These are phyloP conservation scores for Trichosporon sp. DNA, from an alignment of 1,284 basidiomycete genomes.

Conservation along the genomic window DNA sequence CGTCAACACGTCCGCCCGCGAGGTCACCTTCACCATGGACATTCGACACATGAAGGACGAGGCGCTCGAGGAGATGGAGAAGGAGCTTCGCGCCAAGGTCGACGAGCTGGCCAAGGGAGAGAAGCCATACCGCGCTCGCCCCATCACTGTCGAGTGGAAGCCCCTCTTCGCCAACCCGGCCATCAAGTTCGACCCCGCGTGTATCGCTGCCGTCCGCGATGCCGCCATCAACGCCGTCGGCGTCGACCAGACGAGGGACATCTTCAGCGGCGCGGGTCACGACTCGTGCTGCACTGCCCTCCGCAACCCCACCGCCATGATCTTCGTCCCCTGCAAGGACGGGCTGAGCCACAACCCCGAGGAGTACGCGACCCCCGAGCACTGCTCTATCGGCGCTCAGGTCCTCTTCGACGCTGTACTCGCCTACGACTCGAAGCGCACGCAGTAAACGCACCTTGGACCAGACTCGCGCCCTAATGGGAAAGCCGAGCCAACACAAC, in stretches of 20 bases:
- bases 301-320: constrained; percentile 29
- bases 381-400: constrained; percentile 18
- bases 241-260: constrained; percentile 9
- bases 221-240: constrained; percentile 7
- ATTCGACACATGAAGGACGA: constrained; percentile 22
- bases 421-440: constrained; percentile 2
- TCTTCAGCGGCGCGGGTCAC: constrained; percentile 25
- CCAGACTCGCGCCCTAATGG: no score
- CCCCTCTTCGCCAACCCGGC: constrained; percentile 13
- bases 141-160: constrained; percentile 10
- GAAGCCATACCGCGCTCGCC: background rate
- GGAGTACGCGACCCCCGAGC: constrained; percentile 28
- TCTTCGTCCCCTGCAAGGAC: constrained; percentile 32
- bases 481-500: no score
- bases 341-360: constrained; percentile 31
- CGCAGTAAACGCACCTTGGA: background rate
- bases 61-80: constrained; percentile 18
- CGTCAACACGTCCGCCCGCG: constrained; percentile 22
- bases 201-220: constrained; percentile 6
- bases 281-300: constrained; percentile 23
- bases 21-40: constrained; percentile 23
- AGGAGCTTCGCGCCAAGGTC: constrained; percentile 10
- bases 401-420: constrained; percentile 23
- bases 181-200: constrained; percentile 11
- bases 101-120: constrained; percentile 6